Base-by-base conservation (phyloP, 495 filamentous ascomycete species). In the Penicillium coprophilum region DNA sequence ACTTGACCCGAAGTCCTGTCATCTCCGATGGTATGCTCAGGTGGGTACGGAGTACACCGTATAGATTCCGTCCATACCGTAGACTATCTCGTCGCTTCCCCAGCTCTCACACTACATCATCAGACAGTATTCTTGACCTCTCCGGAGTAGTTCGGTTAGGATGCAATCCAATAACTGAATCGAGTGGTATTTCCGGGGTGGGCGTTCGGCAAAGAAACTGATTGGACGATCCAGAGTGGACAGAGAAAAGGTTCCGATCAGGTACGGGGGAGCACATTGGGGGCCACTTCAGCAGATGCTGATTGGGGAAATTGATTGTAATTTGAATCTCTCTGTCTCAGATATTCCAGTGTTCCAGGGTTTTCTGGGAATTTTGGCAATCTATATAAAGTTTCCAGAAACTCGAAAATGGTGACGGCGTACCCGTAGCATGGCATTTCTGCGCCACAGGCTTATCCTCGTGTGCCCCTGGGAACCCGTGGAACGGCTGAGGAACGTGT, bases 381-480 rank as follows among this genome's bases (percentile, higher is more conserved):
- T 36, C 8, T 23, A 34, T 23, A 27, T 49, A 27, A 31, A 32
- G 38, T 53, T 53, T 53, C 13, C 7, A 8, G 30, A 53, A 32
- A 53, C 12, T 36, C 28, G 50, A 34, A 31, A 45, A 45, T 34
- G 30, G 50, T 15, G 50, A 53, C n/a, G 40, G 51, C 13, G 6
- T 43, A 34, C 32, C 28, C 27, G 49, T 51, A 41, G 49, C 34
- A 41, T 52, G 28, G 21, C 49, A 19, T 10, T 41, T 53, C 10
- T 53, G 24, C 50, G 50, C 50, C 50, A 53, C 50, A 53, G 20
- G 51, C 40, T 44, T 45, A 34, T 32, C 51, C 51, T 53, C 51
- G 51, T 53, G 51, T 32, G 20, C 40, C 40, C 51, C 40, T 23
- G 40, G 51, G 40, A 53, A 53, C 40, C 40, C 40, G 41, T 53